phyloP scores from a whole-genome alignment of 495 filamentous ascomycete genomes.

The Rusavskia elegans region DNA sequence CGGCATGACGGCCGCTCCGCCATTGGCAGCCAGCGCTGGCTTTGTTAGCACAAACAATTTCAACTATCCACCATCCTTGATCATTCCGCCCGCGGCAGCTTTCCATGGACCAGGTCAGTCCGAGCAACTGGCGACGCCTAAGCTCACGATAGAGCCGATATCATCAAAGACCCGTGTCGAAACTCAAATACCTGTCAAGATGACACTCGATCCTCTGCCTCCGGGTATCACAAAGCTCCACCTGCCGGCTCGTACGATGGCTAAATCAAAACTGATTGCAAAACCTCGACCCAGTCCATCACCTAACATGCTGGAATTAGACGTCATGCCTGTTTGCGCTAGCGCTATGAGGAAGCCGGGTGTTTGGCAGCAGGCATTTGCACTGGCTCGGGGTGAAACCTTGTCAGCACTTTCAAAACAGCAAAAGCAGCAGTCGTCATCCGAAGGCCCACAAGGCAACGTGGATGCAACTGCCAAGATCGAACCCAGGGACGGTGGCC shows the following conservation, averaged over 20 bases:
- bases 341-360: slow-evolving; percentile 75
- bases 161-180: slow-evolving; percentile 80
- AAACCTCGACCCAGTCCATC: slow-evolving; percentile 42
- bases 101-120: neutral
- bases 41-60: neutral
- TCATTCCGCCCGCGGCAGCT: slow-evolving; percentile 1
- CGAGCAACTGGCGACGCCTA: slow-evolving; percentile 17
- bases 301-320: slow-evolving; percentile 64
- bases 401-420: slow-evolving; percentile 13
- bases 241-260: slow-evolving; percentile 74
- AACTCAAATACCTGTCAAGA: slow-evolving; percentile 74
- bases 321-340: slow-evolving; percentile 70
- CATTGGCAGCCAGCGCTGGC: neutral
- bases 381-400: slow-evolving; percentile 34
- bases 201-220: slow-evolving; percentile 60
- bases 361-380: slow-evolving; percentile 43
- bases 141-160: slow-evolving; percentile 44
- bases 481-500: slow-evolving; percentile 63
- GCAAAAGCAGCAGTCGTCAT: slow-evolving; percentile 19
- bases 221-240: slow-evolving; percentile 61
- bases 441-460: slow-evolving; percentile 8
- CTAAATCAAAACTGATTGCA: slow-evolving; percentile 73
- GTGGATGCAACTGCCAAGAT: slow-evolving; percentile 28
- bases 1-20: neutral
- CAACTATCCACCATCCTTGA: slow-evolving; percentile 1